Evolutionary conservation across 1,284 basidiomycete species (phyloP), one percentile per base, ranked within the genome.

Genomic region (Ustilago sp.): DNA sequence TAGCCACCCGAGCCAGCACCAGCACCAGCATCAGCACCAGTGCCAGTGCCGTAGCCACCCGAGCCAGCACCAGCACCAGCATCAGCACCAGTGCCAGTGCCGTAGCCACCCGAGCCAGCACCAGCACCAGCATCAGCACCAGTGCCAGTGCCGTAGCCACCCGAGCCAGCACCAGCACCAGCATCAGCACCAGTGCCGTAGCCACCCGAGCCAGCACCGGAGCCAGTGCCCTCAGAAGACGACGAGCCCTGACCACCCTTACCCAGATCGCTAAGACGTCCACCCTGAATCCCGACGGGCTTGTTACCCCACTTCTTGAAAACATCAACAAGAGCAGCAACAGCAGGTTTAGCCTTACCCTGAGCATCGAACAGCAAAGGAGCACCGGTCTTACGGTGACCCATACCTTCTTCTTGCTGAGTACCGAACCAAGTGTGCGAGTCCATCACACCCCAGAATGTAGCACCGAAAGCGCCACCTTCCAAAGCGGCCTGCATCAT

Each of bases 241-340:
- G 56, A 48, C 11, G 32, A 43, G 50, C 35, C 45, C 23, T 38
- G 50, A 41, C 48, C 32, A 28, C 38, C 43, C 15, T 48, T 34
- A 52, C 52, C 61, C 9, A 69, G 41, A 32, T 71, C 73, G 5
- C 35, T 53, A 17, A 58, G 23, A 17, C 61, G 53, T 17, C 73
- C 73, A 31, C 48, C 48, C 50, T 63, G 51, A 61, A 75, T 70
- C 50, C 73, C 73, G n/a, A 55, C 73, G 2, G 56, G 68, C 62
- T 75, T 75, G 54, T 57, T 39, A 54, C 73, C 73, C 73, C 73
- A 75, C 68, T 75, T 70, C 64, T 71, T 75, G 58, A 75, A 75
- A 17, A 75, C 73, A 23, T 75, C 73, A 8, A 75, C 73, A 12
- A 75, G 62, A 8, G 73, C 73, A 64, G 73, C 73, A 23, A 71